phyloP scores from a whole-genome alignment of 2,329 filamentous ascomycete genomes.

The Lecanicillium sp. region DNA sequence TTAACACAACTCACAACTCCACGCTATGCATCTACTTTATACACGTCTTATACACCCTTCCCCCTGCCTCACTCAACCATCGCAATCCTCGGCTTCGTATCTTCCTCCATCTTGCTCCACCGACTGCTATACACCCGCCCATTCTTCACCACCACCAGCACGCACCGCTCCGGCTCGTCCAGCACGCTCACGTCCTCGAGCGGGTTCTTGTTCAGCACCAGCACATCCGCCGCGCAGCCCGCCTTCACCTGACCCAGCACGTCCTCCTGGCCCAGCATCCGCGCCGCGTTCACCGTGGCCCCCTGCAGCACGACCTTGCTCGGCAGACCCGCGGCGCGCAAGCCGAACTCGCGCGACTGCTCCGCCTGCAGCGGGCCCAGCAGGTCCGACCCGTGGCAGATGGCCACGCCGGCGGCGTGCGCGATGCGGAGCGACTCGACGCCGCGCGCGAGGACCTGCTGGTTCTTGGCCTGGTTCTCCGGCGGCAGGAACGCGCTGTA shows the following conservation, averaged over 20 bases:
- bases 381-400: slow-evolving; percentile 46
- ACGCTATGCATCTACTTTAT: no score
- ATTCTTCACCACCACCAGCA: slow-evolving; percentile 49
- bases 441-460: slow-evolving; percentile 41
- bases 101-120: slow-evolving; percentile 20
- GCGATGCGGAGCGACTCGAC: slow-evolving; percentile 42
- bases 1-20: no score
- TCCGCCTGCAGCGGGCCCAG: slow-evolving; percentile 26
- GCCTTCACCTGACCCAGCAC: slow-evolving; percentile 43
- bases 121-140: slow-evolving; percentile 34
- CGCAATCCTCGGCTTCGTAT: neutral
- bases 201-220: slow-evolving; percentile 47
- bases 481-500: slow-evolving; percentile 38
- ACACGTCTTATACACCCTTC: no score
- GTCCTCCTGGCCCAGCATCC: slow-evolving; percentile 39
- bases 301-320: slow-evolving; percentile 22
- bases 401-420: slow-evolving; percentile 44
- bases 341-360: slow-evolving; percentile 28
- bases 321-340: slow-evolving; percentile 22
- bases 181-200: slow-evolving; percentile 49
- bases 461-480: slow-evolving; percentile 43
- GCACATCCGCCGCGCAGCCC: slow-evolving; percentile 47
- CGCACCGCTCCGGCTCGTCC: slow-evolving; percentile 38
- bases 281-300: slow-evolving; percentile 42
- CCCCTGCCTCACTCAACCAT: slow-evolving; percentile 2